Conservation (phyloP, 129 eudicot genomes). For the Flaveria bidentis region DNA sequence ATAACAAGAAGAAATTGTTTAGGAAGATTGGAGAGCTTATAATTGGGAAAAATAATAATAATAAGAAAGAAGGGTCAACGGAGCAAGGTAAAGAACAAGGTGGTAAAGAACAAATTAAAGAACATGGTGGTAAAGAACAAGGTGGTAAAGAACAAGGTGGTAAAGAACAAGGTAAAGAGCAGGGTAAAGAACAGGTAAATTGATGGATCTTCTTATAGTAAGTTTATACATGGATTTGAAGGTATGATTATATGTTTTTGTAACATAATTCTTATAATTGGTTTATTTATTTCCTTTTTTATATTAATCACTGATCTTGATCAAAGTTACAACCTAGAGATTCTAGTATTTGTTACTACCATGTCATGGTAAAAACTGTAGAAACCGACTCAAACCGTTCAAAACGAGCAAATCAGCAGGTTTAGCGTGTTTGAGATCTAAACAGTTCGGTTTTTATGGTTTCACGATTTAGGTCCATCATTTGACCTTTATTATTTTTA, state of each 20-base stretch:
- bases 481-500: too few species aligned
- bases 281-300: neutral
- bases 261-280: slow-evolving; percentile 10
- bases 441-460: too few species aligned
- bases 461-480: too few species aligned
- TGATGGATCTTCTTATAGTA: slow-evolving; percentile 13
- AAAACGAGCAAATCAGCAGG: neutral
- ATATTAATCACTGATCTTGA: slow-evolving; percentile 1
- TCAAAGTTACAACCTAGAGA: neutral
- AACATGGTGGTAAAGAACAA: slow-evolving; percentile 12
- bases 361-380: too few species aligned
- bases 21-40: slow-evolving; percentile 57
- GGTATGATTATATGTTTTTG: slow-evolving; percentile 26
- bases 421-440: too few species aligned
- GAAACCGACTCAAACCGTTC: neutral
- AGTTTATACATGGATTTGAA: slow-evolving; percentile 10
- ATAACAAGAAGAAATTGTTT: slow-evolving; percentile 42
- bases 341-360: neutral
- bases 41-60: slow-evolving; percentile 33
- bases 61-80: slow-evolving; percentile 27
- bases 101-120: slow-evolving; percentile 4
- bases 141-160: neutral
- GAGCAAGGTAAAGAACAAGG: slow-evolving; percentile 17
- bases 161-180: slow-evolving; percentile 21
- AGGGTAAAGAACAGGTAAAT: slow-evolving; percentile 19